Percentiles rank a stretch among this genome's conserved stretches.
Conservation (phyloP, 768 basidiomycete genomes). For the Podaxis pistillaris region DNA sequence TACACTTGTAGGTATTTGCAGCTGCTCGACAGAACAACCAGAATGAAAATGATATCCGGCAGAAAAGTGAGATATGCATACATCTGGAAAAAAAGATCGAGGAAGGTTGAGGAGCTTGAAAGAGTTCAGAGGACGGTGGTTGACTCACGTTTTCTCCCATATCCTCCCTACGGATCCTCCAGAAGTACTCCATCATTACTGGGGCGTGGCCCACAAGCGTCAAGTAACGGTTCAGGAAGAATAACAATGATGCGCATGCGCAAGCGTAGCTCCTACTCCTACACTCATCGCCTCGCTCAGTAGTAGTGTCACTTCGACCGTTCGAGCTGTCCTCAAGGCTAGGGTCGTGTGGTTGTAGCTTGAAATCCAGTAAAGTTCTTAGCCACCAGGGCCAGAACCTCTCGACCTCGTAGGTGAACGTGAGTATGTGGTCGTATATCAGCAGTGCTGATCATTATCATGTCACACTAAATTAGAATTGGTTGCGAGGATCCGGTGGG, state of each 20-base stretch:
- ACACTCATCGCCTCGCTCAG: neutral
- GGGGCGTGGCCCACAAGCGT: slow-evolving; percentile 37
- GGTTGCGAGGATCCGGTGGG: neutral
- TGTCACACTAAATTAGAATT: neutral
- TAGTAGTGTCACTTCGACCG: neutral
- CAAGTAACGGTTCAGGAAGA: slow-evolving; percentile 43
- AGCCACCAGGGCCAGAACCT: slow-evolving; percentile 36
- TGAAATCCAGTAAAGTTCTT: neutral
- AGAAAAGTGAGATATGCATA: neutral
- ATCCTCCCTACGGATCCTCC: slow-evolving; percentile 16
- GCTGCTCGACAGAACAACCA: slow-evolving; percentile 19
- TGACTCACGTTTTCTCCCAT: neutral
- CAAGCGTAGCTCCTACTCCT: neutral
- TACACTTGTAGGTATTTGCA: slow-evolving; percentile 31
- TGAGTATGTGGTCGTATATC: slow-evolving; percentile 47
- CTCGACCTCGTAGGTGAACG: slow-evolving; percentile 39
- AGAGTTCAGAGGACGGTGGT: neutral
- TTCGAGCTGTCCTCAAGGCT: neutral
- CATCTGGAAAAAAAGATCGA: neutral
- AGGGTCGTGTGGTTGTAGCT: neutral
- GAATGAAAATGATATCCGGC: neutral
- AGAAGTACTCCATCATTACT: slow-evolving; percentile 33
- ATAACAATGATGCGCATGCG: slow-evolving; percentile 34
- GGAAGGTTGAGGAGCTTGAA: neutral
- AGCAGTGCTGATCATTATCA: slow-evolving; percentile 29